Base-by-base conservation (phyloP, 306 rosid species). In the Quercus robur region DNA sequence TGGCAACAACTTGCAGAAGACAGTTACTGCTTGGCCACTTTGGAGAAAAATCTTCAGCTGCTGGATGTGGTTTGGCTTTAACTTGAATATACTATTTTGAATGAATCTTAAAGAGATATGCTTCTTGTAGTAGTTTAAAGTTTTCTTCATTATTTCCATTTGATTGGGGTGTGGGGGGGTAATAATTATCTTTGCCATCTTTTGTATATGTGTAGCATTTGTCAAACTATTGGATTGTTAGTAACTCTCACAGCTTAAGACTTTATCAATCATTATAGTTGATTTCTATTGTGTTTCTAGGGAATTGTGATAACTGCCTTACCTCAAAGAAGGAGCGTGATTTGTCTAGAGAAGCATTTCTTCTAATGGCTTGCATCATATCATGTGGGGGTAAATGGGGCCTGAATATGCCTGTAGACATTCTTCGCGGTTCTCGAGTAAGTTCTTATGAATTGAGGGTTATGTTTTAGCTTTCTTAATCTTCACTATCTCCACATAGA, bases 381-480 rank as follows among this genome's bases (percentile, higher is more conserved):
- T 92, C 98, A 63, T 92, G 91, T 84, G 28, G 79, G 74, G 88
- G 91, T 0, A 88, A 62, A 56, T 90, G 97, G 97, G 98, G 97
- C 76, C 82, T 94, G 82, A 94, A 87, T 78, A 92, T 94, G 94
- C 93, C 93, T 51, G 81, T 90, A 77, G 98, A 94, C 85, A 71
- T 94, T 78, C 87, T 94, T 77, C 96, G 97, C 1, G 98, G 98
- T 56, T 94, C 98, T 77, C 92, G 94, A 75, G 97, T 94, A 85
- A 90, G 96, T 80, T 81, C 35, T 80, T 84, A 59, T 71, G 76
- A 33, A 67, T 71, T 70, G 49, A 75, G 76, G 70, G 56, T 75
- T 52, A 68, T 66, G 81, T 44, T 67, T 21, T 46, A 52, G 70
- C 52, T 52, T 59, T 68, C 58, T 69, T 69, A 30, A 57, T 66